phyloP scores from a whole-genome alignment of 305 asterid genomes.

The Fraxinus albicans region DNA sequence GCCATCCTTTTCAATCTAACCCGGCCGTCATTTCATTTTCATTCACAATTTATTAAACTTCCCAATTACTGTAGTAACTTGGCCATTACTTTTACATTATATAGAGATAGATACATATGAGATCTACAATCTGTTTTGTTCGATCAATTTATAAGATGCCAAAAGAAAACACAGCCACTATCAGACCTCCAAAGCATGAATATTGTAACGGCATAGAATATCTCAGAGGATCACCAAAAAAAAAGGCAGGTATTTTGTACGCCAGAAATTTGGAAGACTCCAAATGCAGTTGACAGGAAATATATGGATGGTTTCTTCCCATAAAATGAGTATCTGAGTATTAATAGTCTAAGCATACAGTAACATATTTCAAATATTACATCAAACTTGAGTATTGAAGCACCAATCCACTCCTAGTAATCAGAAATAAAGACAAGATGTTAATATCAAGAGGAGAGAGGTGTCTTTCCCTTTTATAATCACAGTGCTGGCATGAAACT shows the following conservation, averaged over 20 bases:
- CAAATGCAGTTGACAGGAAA: neutral
- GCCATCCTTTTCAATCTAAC: neutral
- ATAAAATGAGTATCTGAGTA: neutral
- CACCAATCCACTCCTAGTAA: neutral
- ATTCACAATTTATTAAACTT: constrained; percentile 1
- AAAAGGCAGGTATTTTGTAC: neutral
- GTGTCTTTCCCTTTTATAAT: neutral
- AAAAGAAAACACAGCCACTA: neutral
- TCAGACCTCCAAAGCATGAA: neutral
- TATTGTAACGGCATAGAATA: neutral
- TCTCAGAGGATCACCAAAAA: neutral
- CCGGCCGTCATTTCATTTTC: neutral
- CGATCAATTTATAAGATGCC: neutral
- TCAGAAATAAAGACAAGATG: neutral
- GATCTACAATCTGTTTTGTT: neutral
- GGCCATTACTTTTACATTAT: neutral
- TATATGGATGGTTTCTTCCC: neutral
- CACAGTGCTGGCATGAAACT: neutral
- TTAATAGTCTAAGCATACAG: neutral
- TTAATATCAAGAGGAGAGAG: neutral
- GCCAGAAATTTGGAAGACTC: neutral
- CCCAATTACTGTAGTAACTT: neutral
- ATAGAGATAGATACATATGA: neutral
- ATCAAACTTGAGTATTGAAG: neutral
- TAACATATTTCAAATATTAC: neutral